Evolutionary conservation across 2,329 filamentous ascomycete species (phyloP).

Genomic region (Colletotrichum godetiae): DNA sequence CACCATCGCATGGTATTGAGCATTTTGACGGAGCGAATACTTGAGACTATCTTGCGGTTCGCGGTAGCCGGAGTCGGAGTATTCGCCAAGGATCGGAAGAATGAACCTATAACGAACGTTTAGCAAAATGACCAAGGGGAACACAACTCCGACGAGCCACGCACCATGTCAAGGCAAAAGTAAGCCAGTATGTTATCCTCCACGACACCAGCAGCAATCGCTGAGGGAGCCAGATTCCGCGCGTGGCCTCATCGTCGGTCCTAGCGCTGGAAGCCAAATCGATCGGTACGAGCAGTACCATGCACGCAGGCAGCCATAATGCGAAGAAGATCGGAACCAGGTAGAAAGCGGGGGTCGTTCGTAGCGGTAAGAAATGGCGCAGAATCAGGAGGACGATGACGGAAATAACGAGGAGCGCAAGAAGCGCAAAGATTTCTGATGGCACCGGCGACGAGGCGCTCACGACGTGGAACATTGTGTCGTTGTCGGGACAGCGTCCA

Average conservation of each 20-base stretch:
- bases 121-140: constrained; percentile 11
- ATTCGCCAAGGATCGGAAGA: constrained; percentile 92
- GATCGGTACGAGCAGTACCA: constrained; percentile 92
- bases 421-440: constrained; percentile 81
- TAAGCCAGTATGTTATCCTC: constrained; percentile 97
- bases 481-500: constrained; percentile 26
- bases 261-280: constrained; percentile 90
- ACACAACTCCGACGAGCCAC: constrained; percentile 37
- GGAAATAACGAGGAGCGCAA: constrained; percentile 80
- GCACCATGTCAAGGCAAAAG: constrained; percentile 93
- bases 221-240: constrained; percentile 89
- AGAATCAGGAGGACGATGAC: constrained; percentile 84
- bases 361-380: constrained; percentile 89
- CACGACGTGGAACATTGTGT: constrained; percentile 63
- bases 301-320: constrained; percentile 91
- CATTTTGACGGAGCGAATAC: constrained; percentile 89
- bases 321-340: constrained; percentile 94
- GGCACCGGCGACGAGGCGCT: constrained; percentile 73
- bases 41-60: constrained; percentile 83
- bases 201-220: constrained; percentile 85
- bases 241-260: constrained; percentile 75
- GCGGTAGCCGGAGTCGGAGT: constrained; percentile 92
- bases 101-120: constrained; percentile 72
- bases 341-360: constrained; percentile 90
- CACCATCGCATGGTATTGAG: constrained; percentile 86